Evolutionary conservation across 75 land plant genomes (phyloP).

Genomic region (Adiantum capillusveneris): DNA sequence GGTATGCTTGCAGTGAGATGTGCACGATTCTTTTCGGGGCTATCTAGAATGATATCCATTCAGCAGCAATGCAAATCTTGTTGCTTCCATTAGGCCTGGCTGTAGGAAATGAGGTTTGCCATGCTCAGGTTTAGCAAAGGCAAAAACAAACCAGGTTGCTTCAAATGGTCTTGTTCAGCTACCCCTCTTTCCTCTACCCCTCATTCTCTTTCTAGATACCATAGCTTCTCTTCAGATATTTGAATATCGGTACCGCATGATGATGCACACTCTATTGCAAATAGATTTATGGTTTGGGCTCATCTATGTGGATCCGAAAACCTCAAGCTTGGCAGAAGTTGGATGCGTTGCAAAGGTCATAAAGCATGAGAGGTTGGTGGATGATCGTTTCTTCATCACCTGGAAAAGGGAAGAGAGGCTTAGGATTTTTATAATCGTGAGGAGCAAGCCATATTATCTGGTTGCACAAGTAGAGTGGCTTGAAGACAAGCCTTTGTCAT

Average conservation of each 20-base stretch:
- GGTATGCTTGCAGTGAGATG: no score
- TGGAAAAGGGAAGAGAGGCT: conserved; percentile 97
- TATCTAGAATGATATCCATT: no score
- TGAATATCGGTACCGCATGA: conserved; percentile 98
- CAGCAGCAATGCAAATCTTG: no score
- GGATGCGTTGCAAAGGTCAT: conserved; percentile 95
- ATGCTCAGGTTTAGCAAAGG: no score
- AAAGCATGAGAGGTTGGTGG: conserved; percentile 90
- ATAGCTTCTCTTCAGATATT: conserved; percentile 85
- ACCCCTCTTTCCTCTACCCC: conserved; percentile 87
- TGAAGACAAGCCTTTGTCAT: conserved; percentile 70
- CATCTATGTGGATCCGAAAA: conserved; percentile 59
- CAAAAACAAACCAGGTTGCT: no score
- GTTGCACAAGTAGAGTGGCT: conserved; percentile 91
- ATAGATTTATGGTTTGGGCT: conserved; percentile 95
- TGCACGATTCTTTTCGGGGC: no score
- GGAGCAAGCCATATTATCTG: conserved; percentile 76
- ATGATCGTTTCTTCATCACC: conserved; percentile 92
- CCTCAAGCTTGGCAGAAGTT: conserved; percentile 54
- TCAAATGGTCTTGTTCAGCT: no score
- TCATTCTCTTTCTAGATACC: conserved; percentile 93
- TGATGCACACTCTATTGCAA: conserved; percentile 98
- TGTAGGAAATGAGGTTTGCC: no score
- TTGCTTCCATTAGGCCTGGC: no score
- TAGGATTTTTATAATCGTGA: conserved; percentile 43